Evolutionary conservation across 176 grass and related monocot species (phyloP), one percentile per base, ranked within the genome.

Genomic region (Rhynchospora breviuscula): DNA sequence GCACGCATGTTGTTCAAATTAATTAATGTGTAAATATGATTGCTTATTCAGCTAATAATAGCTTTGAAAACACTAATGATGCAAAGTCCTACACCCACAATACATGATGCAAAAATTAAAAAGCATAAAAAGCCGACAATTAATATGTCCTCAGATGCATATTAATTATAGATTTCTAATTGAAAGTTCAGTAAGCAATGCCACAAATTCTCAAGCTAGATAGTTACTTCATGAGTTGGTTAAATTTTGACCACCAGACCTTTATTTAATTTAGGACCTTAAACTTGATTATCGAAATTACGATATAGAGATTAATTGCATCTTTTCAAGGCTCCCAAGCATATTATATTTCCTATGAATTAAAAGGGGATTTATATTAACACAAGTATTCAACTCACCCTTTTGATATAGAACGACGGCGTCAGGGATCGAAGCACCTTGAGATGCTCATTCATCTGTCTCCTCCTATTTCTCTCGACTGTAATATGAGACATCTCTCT

Each of bases 361-460:
- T 5, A 59, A 82, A 82, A 45, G 48, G 22, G 40, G 19, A 62
- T 62, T 7, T 62, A 59, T 40, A 81, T 19, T 22, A 9, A 81
- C 13, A 44, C 0, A 63, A 53, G 3, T 53, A 51, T 29, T 82
- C 5, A 60, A 47, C 59, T 40, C 72, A 92, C 91, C 69, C 96
- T 87, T 86, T 95, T 98, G 88, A 98, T 90, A 89, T 98, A 98
- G 77, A 95, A 90, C 8, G 73, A 84, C 1, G 96, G 96, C 1
- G 96, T 98, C 10, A 98, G 91, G 0, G 96, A 88, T 0, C 93
- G 92, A 9, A 98, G 93, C 72, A 98, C 93, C 85, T 98, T 98
- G 40, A 98, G 90, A 76, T 98, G 89, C 8, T 98, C 96, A 67
- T 98, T 98, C 95, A 98, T 94, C 87, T 98, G 95, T 43, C 92